phyloP scores from a whole-genome alignment of 352 stramenopile genomes.

The Phytopythium ostracodes region DNA sequence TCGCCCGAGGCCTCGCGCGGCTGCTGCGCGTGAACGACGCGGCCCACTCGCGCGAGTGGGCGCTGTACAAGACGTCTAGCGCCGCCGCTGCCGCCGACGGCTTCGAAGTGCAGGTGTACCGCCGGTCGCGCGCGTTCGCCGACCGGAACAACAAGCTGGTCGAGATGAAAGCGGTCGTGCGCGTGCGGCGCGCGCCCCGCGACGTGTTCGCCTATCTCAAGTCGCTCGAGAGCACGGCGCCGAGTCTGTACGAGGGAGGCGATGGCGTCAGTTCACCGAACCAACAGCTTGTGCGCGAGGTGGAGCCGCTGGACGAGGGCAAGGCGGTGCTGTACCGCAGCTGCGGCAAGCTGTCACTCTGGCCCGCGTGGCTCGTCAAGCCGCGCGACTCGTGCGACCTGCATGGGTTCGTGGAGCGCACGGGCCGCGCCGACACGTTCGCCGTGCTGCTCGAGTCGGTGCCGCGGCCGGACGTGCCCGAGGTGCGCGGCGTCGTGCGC shows the following conservation, averaged over 20 bases:
- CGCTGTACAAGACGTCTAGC: conserved; percentile 25
- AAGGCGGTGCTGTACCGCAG: conserved; percentile 63
- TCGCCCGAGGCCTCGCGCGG: conserved; percentile 47
- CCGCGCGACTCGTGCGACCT: conserved; percentile 76
- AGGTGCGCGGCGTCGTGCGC: conserved; percentile 60
- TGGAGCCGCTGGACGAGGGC: conserved; percentile 65
- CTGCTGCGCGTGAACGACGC: conserved; percentile 41
- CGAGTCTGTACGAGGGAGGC: conserved; percentile 7
- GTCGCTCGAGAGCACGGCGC: conserved; percentile 43
- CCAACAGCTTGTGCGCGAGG: conserved; percentile 32
- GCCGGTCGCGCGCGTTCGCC: conserved; percentile 33
- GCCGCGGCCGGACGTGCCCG: conserved; percentile 55
- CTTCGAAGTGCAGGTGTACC: conserved; percentile 28
- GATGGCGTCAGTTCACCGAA: conserved; percentile 21
- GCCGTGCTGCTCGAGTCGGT: conserved; percentile 69
- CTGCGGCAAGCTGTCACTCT: conserved; percentile 70
- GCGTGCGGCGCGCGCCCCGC: conserved; percentile 35
- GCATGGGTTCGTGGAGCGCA: conserved; percentile 74
- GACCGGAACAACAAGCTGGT: conserved; percentile 27
- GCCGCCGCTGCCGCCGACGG: conserved; percentile 12
- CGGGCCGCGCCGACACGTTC: conserved; percentile 54
- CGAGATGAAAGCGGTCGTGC: conserved; percentile 71
- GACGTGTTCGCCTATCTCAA: conserved; percentile 62
- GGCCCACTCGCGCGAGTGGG: conserved; percentile 35
- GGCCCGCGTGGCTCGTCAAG: conserved; percentile 76